Evolutionary conservation across 306 rosid species (phyloP).

Genomic region (Pterocarpus macrocarpus): DNA sequence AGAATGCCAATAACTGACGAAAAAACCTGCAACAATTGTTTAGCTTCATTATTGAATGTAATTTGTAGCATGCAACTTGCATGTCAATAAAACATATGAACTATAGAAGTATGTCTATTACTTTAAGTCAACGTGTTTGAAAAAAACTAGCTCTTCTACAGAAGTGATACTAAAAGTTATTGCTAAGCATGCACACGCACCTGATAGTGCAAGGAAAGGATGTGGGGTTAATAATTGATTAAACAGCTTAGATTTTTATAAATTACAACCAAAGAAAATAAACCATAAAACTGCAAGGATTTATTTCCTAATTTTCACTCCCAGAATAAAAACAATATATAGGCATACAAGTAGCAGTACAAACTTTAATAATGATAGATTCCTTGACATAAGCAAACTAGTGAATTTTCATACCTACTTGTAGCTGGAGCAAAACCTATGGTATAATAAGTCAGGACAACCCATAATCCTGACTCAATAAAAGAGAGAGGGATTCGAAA

Average conservation of each 20-base stretch:
- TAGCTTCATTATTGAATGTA: slow-evolving; percentile 9
- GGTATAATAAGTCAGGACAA: slow-evolving; percentile 73
- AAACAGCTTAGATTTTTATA: background rate
- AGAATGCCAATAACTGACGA: slow-evolving; percentile 82
- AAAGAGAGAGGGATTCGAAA: slow-evolving; percentile 77
- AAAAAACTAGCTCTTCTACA: background rate
- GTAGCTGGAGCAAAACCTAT: slow-evolving; percentile 86
- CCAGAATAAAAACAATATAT: slow-evolving; percentile 2
- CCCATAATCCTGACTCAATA: slow-evolving; percentile 79
- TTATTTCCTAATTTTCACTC: slow-evolving; percentile 16
- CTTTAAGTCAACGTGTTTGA: slow-evolving; percentile 1
- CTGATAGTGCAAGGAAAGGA: background rate
- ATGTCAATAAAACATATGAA: slow-evolving; percentile 16
- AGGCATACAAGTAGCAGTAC: background rate
- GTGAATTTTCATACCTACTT: slow-evolving; percentile 62
- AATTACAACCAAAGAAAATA: background rate
- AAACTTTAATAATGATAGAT: slow-evolving; percentile 10
- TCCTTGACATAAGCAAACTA: background rate
- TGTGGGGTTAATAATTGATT: too few species aligned
- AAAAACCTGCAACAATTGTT: slow-evolving; percentile 65
- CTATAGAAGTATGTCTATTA: slow-evolving; percentile 1
- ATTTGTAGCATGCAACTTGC: too few species aligned
- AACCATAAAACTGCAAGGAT: slow-evolving; percentile 17
- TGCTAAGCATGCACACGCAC: background rate
- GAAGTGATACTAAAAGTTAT: background rate